These are phyloP conservation scores for Talinum fruticosum DNA, from an alignment of 148 eudicot genomes.

Conservation along the genomic window DNA sequence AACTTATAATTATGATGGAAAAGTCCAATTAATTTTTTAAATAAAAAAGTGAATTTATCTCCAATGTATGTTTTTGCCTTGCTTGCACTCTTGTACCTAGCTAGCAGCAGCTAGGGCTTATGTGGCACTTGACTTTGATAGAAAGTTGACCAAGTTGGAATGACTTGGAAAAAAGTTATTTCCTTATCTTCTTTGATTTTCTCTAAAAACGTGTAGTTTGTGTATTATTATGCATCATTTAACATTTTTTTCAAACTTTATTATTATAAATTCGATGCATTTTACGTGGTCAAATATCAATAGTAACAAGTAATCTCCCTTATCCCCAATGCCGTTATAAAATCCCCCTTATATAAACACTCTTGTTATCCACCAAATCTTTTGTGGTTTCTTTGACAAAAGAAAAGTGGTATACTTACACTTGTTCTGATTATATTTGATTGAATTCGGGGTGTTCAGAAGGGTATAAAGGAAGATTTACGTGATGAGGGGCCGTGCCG, in stretches of 20 bases:
- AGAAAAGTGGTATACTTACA: neutral
- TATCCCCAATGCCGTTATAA: neutral
- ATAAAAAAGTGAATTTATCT: neutral
- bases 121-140: neutral
- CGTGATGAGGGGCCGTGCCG: neutral
- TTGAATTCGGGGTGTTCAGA: neutral
- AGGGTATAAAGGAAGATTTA: neutral
- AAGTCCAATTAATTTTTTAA: too few relatives aligned
- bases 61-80: neutral
- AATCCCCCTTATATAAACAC: constrained; percentile 1
- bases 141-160: neutral
- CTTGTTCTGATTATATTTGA: neutral
- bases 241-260: neutral
- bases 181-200: neutral
- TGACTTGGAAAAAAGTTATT: too few relatives aligned
- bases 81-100: neutral
- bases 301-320: neutral
- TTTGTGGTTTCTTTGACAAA: neutral
- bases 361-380: neutral
- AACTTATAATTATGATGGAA: neutral
- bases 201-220: constrained; percentile 10
- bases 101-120: neutral
- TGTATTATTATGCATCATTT: neutral
- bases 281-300: constrained; percentile 10
- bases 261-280: neutral